These are phyloP conservation scores for Conoideocrella luteorostrata DNA, from an alignment of 2,329 filamentous ascomycete genomes.

Conservation along the genomic window DNA sequence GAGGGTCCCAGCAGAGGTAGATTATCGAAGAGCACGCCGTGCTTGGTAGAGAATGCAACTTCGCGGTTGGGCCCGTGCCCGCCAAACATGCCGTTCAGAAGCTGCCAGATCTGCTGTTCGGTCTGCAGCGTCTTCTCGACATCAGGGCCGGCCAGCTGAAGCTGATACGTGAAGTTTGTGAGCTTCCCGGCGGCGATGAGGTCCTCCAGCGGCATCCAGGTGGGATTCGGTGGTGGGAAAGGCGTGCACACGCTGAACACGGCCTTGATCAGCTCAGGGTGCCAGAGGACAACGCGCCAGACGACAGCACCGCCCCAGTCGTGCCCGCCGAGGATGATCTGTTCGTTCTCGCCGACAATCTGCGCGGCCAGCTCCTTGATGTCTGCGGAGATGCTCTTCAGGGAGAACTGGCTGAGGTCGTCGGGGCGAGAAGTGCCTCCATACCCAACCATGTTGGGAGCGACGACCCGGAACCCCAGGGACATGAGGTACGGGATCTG, in stretches of 20 bases:
- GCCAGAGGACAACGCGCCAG: conserved; percentile 67
- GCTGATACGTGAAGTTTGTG: conserved; percentile 75
- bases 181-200: conserved; percentile 47
- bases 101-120: conserved; percentile 57
- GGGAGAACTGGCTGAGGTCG: conserved; percentile 55
- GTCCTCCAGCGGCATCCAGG: conserved; percentile 53
- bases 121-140: conserved; percentile 53
- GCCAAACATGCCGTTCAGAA: conserved; percentile 67
- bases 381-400: conserved; percentile 68
- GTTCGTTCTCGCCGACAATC: conserved; percentile 35
- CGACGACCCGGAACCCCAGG: conserved; percentile 71
- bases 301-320: conserved; percentile 84
- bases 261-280: conserved; percentile 64
- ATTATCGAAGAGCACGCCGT: conserved; percentile 59
- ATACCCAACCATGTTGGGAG: conserved; percentile 82
- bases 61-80: conserved; percentile 52
- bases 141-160: conserved; percentile 67
- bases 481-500: conserved; percentile 73
- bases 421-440: conserved; percentile 67
- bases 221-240: conserved; percentile 49
- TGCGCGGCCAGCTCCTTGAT: conserved; percentile 64
- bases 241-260: conserved; percentile 80
- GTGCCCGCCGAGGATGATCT: conserved; percentile 80
- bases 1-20: conserved; percentile 51
- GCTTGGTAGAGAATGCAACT: conserved; percentile 48